phyloP scores from a whole-genome alignment of 2,329 filamentous ascomycete genomes.

The Boeremia lycopersici region DNA sequence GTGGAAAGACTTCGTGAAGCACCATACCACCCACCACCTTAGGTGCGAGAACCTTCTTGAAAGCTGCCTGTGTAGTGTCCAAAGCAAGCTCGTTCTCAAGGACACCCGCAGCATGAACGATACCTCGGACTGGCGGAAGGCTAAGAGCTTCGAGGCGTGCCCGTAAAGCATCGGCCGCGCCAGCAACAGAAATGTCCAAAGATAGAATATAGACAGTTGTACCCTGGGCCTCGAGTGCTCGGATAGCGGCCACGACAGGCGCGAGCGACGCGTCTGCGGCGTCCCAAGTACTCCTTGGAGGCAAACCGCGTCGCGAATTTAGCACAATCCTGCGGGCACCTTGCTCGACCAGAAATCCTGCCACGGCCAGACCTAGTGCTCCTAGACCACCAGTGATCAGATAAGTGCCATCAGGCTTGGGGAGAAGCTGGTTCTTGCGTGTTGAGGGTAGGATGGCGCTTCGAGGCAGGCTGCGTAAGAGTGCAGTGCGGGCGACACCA shows the following conservation, averaged over 20 bases:
- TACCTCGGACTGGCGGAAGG: slow-evolving; percentile 2
- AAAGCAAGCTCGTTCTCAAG: neutral
- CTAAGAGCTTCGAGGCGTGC: neutral
- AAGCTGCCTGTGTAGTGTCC: neutral
- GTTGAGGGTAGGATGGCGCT: slow-evolving; percentile 2
- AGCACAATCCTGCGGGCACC: slow-evolving; percentile 7
- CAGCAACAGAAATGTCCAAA: neutral
- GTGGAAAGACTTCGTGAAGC: slow-evolving; percentile 3
- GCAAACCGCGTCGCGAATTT: slow-evolving; percentile 1
- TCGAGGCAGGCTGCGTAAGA: slow-evolving; percentile 9
- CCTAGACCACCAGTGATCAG: slow-evolving; percentile 14
- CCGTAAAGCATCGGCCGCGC: neutral
- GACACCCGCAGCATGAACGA: slow-evolving; percentile 6
- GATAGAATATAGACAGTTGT: neutral
- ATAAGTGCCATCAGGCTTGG: slow-evolving; percentile 13
- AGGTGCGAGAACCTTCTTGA: neutral
- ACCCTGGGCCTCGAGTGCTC: neutral
- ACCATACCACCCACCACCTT: slow-evolving; percentile 2
- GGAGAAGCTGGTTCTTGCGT: slow-evolving; percentile 6
- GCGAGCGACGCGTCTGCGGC: neutral
- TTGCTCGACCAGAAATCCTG: slow-evolving; percentile 1
- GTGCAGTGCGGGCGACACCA: slow-evolving; percentile 10
- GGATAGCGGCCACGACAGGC: neutral
- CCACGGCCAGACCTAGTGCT: slow-evolving; percentile 3
- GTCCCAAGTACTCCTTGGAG: neutral